These are phyloP conservation scores for Candida glaebosa DNA, from an alignment of 805 yeast genomes.

Conservation along the genomic window DNA sequence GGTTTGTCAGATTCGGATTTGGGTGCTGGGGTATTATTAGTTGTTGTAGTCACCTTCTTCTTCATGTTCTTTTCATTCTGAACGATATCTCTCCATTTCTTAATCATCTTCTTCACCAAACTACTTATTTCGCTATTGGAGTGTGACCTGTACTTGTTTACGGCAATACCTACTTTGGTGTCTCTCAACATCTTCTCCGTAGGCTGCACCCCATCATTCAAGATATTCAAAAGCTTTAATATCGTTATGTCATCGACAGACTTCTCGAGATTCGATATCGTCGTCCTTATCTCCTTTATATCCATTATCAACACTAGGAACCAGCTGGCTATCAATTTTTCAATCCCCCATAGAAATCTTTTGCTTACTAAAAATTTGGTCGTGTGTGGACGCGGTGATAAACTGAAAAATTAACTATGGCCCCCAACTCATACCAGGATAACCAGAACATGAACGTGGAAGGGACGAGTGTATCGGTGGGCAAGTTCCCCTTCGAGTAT, in stretches of 20 bases:
- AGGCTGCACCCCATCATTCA: constrained; percentile 74
- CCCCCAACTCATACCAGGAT: too few species aligned
- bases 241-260: constrained; percentile 58
- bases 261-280: constrained; percentile 72
- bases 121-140: constrained; percentile 62
- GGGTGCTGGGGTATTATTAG: constrained; percentile 6
- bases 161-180: constrained; percentile 96
- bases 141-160: constrained; percentile 77
- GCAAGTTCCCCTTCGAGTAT: constrained; percentile 88
- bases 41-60: constrained; percentile 16
- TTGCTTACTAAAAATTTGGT: background rate
- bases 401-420: background rate
- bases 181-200: constrained; percentile 84
- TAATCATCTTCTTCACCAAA: constrained; percentile 78
- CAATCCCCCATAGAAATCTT: background rate
- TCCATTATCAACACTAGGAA: constrained; percentile 59
- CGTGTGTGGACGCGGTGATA: background rate
- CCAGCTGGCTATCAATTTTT: background rate
- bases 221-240: constrained; percentile 58
- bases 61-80: constrained; percentile 55
- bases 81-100: constrained; percentile 87
- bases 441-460: constrained; percentile 8
- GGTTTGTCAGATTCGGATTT: constrained; percentile 5
- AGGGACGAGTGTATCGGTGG: constrained; percentile 57
- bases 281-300: constrained; percentile 65